Conservation (phyloP, 257 asterid genomes). For the Parsonsia alboflavescens region DNA sequence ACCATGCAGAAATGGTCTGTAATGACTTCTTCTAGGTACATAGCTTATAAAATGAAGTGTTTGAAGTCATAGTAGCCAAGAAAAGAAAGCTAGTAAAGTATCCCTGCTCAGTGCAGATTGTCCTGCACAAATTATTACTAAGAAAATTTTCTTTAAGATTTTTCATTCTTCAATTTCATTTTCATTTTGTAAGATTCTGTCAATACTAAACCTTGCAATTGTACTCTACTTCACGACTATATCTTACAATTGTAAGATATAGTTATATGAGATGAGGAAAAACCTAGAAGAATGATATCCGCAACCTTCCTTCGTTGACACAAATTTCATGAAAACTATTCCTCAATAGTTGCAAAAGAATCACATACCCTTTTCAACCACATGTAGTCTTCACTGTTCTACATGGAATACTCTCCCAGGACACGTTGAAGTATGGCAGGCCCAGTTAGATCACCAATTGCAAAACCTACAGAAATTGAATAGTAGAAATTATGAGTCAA, state of each 20-base stretch:
- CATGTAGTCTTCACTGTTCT: conserved; percentile 21
- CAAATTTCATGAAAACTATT: not conserved
- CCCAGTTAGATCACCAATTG: conserved; percentile 70
- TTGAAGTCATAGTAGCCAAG: not conserved
- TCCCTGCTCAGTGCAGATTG: not conserved
- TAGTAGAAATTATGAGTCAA: not conserved
- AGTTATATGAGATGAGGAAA: not conserved
- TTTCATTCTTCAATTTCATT: not conserved
- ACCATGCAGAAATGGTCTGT: not conserved
- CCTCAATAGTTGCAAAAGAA: not conserved
- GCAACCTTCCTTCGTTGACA: not conserved
- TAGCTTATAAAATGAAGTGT: not conserved
- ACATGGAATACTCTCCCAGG: conserved; percentile 15
- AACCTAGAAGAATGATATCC: not conserved
- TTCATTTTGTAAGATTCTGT: not conserved
- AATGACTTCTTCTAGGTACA: not conserved
- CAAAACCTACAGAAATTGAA: conserved; percentile 49
- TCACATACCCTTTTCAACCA: not conserved
- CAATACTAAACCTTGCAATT: not conserved
- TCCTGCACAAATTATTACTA: not conserved
- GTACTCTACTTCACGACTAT: not conserved
- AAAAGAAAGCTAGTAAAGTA: not conserved
- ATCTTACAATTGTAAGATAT: not conserved
- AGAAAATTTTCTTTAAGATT: not conserved
- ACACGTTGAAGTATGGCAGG: conserved; percentile 22